Evolutionary conservation across 345 rosid species (phyloP), one percentile per base, ranked within the genome.

Genomic region (Acer campestre): DNA sequence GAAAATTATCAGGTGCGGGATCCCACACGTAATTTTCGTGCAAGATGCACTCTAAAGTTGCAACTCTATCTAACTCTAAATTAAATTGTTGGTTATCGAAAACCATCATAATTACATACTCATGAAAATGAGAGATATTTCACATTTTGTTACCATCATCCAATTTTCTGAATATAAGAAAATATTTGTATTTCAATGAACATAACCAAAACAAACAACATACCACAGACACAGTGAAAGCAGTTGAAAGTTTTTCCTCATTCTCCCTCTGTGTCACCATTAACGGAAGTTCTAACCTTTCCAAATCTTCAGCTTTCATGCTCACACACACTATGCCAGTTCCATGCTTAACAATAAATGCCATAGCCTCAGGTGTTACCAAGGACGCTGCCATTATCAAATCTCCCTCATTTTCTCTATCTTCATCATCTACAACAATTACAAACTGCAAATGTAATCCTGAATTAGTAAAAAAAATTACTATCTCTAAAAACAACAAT

Each of bases 391-490:
- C 98, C 98, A 95, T 90, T 46, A 95, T 92, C 64, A 95, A 82
- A 84, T 95, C 97, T 53, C 99, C 98, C 80, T 95, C 99, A 61
- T 92, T 93, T 85, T 95, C 98, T 80, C 98, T 89, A 53, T 93
- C 98, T 73, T 93, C 99, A 71, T 95, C 98, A 79, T 93, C 99
- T 14, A 93, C 98, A 79, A 93, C 99, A 62, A 95, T 80, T 17
- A 95, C 97, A 71, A 90, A 12, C 97, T 91, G 83, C 80, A 79
- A 59, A 10, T 2, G 14, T 25, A 44, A 44, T 46, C 27, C 55
- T 13, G 4, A 48, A 61, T 56, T 29, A 80, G 27, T 29, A 35
- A 4, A 35, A 71, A 4, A 9, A 31, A 7, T 44, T 10, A 7
- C 29, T 10, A 70, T 44, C 49, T 23, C 2, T 8, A 42, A 44